These are phyloP conservation scores for Apophysomyces variabilis DNA, from an alignment of 371 early-diverging fungal species.

Conservation along the genomic window DNA sequence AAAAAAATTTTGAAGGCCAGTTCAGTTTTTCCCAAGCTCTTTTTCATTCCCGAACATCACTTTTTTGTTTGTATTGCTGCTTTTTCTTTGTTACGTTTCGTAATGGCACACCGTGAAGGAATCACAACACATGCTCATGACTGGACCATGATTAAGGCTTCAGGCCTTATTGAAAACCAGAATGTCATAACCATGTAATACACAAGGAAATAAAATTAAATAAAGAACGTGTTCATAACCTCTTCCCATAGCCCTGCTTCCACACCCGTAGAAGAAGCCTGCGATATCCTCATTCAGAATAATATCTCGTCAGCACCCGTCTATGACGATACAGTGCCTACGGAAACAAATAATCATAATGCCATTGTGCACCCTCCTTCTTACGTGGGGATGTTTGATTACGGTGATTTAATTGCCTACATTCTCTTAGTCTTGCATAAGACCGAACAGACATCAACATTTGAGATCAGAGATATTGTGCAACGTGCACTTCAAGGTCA, in stretches of 20 bases:
- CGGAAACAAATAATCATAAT: not conserved
- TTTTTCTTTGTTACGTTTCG: not conserved
- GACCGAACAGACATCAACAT: slow-evolving; percentile 27
- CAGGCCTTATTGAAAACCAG: slow-evolving; percentile 55
- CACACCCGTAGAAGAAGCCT: slow-evolving; percentile 30
- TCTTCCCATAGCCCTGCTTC: not conserved
- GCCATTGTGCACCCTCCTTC: slow-evolving; percentile 34
- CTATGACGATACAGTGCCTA: slow-evolving; percentile 50
- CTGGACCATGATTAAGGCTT: slow-evolving; percentile 61
- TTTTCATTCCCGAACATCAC: not conserved
- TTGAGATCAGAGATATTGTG: slow-evolving; percentile 58
- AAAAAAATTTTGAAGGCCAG: too few species aligned
- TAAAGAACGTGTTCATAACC: too few species aligned
- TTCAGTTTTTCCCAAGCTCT: too few species aligned
- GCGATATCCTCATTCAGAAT: slow-evolving; percentile 44
- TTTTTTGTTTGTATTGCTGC: not conserved
- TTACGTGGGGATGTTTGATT: slow-evolving; percentile 89
- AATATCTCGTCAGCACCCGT: slow-evolving; percentile 79
- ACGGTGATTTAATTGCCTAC: slow-evolving; percentile 71
- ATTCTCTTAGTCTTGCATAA: slow-evolving; percentile 40
- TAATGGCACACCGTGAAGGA: slow-evolving; percentile 58
- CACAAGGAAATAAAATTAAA: too few species aligned
- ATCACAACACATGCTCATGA: slow-evolving; percentile 58
- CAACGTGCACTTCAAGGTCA: slow-evolving; percentile 59
- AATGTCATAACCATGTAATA: slow-evolving; percentile 60